Evolutionary conservation across 192 early-diverging fungal genomes (phyloP).

Genomic region (Coemansia sp.): DNA sequence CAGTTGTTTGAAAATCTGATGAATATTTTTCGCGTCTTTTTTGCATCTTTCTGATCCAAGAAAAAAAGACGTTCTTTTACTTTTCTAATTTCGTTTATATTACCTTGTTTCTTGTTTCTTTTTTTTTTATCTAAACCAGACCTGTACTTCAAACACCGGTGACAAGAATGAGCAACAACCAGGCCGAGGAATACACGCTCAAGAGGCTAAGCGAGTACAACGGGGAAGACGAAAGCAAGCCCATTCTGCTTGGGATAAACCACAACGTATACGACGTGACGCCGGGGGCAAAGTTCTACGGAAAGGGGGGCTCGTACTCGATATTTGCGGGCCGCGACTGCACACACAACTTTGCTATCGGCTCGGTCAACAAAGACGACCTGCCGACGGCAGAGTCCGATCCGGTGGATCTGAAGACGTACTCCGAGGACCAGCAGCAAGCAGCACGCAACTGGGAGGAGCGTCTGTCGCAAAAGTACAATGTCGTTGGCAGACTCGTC

Average conservation of each 20-base stretch:
- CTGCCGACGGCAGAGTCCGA: slow-evolving; percentile 56
- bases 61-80: too few relatives aligned
- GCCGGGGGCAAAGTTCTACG: slow-evolving; percentile 77
- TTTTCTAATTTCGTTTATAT: too few relatives aligned
- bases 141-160: neutral
- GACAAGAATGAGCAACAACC: slow-evolving; percentile 1
- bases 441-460: slow-evolving; percentile 69
- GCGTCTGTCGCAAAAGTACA: slow-evolving; percentile 74
- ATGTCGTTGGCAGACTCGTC: slow-evolving; percentile 61
- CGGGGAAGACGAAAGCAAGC: slow-evolving; percentile 12
- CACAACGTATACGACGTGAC: slow-evolving; percentile 87
- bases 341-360: slow-evolving; percentile 80
- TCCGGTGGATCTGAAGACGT: slow-evolving; percentile 71
- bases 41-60: too few relatives aligned
- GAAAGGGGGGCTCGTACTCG: slow-evolving; percentile 77
- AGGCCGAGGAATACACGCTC: slow-evolving; percentile 17
- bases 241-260: slow-evolving; percentile 75
- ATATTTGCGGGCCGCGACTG: slow-evolving; percentile 92
- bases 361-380: slow-evolving; percentile 76
- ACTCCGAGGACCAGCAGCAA: slow-evolving; percentile 64
- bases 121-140: neutral
- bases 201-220: slow-evolving; percentile 20
- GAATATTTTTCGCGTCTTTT: too few relatives aligned
- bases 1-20: too few relatives aligned
- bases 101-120: neutral